Base-by-base conservation (phyloP, 2,329 filamentous ascomycete genomes). In the Lecanicillium sp. region DNA sequence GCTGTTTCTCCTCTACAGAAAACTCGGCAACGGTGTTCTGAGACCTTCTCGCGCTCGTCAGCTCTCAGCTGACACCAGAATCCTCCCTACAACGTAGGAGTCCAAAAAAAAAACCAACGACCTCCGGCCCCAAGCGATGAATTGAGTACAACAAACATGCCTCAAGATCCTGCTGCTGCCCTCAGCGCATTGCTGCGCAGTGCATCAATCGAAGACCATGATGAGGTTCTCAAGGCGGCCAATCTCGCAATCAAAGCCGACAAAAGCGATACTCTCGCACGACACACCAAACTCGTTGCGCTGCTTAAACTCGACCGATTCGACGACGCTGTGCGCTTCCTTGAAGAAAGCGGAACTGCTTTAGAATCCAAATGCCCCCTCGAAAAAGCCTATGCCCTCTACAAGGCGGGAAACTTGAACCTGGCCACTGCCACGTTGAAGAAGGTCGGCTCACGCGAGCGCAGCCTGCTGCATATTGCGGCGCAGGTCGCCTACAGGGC, bases 241-340 rank as follows among this genome's bases (percentile, higher is more conserved):
- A 80, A 79, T 59, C 76, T 78, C 35, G 75, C 79, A 42, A 67
- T 84, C 52, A 81, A 79, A 58, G 73, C 77, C 48, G 77, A 81
- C 55, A 84, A 82, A 60, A 63, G 63, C 45, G 75, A 84, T 55
- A 51, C 64, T 26, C 69, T 78, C 33, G 83, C 84, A 45, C 81
- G 84, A 30, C 83, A 84, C 62, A 84, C 82, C 29, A 83, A 84
- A 52, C 75, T 85, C 12, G 77, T 91, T 37, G 86, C 87, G 19
- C 75, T 93, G 17, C 73, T 93, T 54, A 89, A 90, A 63, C 79
- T 93, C 56, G 88, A 93, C 66, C 84, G 87, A 50, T 93, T 85
- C 64, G 79, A 86, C 49, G 87, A 93, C 64, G 86, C 86, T 38
- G 70, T 89, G 40, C 79, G 80, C 51, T 76, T 80, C 48, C 76